Conservation (phyloP, 2,329 filamentous ascomycete genomes). For the Neoascochyta sp. region DNA sequence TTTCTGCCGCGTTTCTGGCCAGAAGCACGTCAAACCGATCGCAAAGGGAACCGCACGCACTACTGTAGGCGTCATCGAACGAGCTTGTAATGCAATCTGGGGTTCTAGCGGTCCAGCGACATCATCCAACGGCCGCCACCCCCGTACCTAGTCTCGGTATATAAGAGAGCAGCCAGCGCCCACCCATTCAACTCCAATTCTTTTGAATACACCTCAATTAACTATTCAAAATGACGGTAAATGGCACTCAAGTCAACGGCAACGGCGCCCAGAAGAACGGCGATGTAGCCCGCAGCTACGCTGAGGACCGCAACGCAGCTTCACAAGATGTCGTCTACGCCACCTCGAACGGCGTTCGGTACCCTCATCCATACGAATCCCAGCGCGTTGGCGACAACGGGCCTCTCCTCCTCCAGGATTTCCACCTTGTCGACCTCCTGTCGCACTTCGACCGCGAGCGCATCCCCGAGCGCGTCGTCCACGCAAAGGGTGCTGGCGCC, state of each 20-base stretch:
- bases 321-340: slow-evolving; percentile 51
- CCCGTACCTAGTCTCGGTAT: too few relatives aligned
- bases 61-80: slow-evolving; percentile 20
- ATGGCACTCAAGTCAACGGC: slow-evolving; percentile 5
- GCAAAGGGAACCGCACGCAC: too few relatives aligned
- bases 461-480: slow-evolving; percentile 51
- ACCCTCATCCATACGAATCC: slow-evolving; percentile 56
- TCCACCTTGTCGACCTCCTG: slow-evolving; percentile 49
- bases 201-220: too few relatives aligned
- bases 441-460: slow-evolving; percentile 51
- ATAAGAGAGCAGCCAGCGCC: slow-evolving; percentile 1
- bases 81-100: slow-evolving; percentile 1
- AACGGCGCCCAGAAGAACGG: slow-evolving; percentile 30
- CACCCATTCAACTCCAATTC: too few relatives aligned
- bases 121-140: slow-evolving; percentile 3
- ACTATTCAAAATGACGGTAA: slow-evolving; percentile 5
- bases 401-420: slow-evolving; percentile 54
- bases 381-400: slow-evolving; percentile 57
- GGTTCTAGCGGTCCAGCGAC: not conserved
- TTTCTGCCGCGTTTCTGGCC: slow-evolving; percentile 11
- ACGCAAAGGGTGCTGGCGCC: slow-evolving; percentile 50
- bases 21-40: slow-evolving; percentile 3
- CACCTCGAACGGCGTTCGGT: slow-evolving; percentile 55
- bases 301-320: slow-evolving; percentile 44
- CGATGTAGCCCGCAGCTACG: slow-evolving; percentile 42